Evolutionary conservation across 1,139 yeast genomes (phyloP).

Genomic region (Torulaspora pretoriensis): DNA sequence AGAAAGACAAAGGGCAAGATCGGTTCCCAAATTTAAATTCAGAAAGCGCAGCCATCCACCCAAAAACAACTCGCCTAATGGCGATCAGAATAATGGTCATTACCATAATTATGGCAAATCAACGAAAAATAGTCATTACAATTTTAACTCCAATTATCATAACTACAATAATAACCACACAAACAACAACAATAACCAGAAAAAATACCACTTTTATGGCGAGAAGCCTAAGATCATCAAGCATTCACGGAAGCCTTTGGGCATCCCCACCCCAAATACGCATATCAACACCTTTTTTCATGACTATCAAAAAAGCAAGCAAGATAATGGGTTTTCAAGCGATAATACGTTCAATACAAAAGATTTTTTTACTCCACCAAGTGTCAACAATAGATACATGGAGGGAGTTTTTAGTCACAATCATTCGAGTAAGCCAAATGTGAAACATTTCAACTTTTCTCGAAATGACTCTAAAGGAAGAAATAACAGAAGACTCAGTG

Average conservation of each 20-base stretch:
- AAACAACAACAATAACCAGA: slow-evolving; percentile 21
- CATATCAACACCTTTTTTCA: slow-evolving; percentile 39
- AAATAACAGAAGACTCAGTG: slow-evolving; percentile 28
- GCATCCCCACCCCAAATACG: slow-evolving; percentile 52
- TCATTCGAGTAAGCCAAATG: slow-evolving; percentile 29
- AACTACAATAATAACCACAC: slow-evolving; percentile 16
- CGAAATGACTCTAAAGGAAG: slow-evolving; percentile 23
- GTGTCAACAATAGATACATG: slow-evolving; percentile 67
- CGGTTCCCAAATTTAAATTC: slow-evolving; percentile 30
- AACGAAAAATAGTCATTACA: slow-evolving; percentile 16
- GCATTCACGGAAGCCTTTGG: slow-evolving; percentile 57
- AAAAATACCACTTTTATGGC: slow-evolving; percentile 28
- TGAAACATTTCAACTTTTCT: slow-evolving; percentile 15
- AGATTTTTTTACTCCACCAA: slow-evolving; percentile 74
- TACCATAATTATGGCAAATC: slow-evolving; percentile 7
- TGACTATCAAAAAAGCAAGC: slow-evolving; percentile 33
- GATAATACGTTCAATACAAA: slow-evolving; percentile 49
- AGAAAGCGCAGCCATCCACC: slow-evolving; percentile 24
- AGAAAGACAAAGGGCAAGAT: slow-evolving; percentile 25
- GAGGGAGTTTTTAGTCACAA: slow-evolving; percentile 55
- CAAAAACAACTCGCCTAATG: slow-evolving; percentile 6
- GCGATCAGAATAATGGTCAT: slow-evolving; percentile 4
- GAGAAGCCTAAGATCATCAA: slow-evolving; percentile 41
- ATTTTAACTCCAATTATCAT: slow-evolving; percentile 8
- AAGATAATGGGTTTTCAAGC: slow-evolving; percentile 14